Conservation (phyloP, 352 stramenopile species). For the Globisporangium yorkense region DNA sequence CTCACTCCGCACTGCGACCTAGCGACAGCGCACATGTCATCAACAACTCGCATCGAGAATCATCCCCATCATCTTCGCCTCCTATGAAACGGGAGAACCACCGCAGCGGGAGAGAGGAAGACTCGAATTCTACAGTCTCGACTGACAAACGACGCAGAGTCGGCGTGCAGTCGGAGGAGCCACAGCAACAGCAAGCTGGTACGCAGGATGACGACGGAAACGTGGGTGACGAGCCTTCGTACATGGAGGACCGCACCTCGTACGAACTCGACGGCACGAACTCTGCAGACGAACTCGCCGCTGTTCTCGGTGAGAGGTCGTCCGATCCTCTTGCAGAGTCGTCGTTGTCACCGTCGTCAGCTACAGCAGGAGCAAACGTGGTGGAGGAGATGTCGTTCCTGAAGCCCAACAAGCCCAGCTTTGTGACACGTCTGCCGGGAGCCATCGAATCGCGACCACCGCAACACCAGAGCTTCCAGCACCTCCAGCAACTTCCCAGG, state of each 20-base stretch:
- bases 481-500: neutral
- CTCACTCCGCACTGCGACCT: neutral
- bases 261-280: neutral
- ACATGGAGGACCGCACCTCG: neutral
- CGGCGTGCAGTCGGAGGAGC: too few species aligned
- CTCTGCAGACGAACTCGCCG: neutral
- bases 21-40: neutral
- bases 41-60: neutral
- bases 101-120: neutral
- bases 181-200: neutral
- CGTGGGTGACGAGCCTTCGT: too few species aligned
- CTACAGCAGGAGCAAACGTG: neutral
- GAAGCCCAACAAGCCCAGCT: constrained; percentile 31
- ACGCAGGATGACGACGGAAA: too few species aligned
- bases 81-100: neutral
- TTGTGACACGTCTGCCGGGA: constrained; percentile 18
- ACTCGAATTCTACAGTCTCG: neutral
- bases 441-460: neutral
- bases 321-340: neutral
- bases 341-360: neutral
- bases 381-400: constrained; percentile 37
- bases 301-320: neutral
- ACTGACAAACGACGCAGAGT: neutral
- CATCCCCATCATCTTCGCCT: neutral
- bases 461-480: neutral